Evolutionary conservation across 345 rosid species (phyloP).

Genomic region (Acer saccharum): DNA sequence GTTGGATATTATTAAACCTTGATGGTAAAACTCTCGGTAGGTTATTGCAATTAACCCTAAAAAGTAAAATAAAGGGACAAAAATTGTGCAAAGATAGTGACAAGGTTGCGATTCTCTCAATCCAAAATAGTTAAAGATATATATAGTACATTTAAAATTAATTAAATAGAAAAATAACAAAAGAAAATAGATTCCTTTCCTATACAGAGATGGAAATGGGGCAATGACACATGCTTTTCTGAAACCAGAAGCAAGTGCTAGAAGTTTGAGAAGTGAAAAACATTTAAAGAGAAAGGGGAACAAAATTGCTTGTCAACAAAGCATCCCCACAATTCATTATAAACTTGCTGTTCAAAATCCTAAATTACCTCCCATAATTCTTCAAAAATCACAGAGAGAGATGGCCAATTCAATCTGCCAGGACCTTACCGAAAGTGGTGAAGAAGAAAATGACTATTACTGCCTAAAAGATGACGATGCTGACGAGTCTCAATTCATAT

Average conservation of each 20-base stretch:
- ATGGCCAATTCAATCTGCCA: slow-evolving; percentile 29
- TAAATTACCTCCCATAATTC: background rate
- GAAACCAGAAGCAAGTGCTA: background rate
- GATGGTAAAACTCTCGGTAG: no score
- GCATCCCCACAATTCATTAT: slow-evolving; percentile 12
- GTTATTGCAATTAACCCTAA: no score
- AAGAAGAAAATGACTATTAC: slow-evolving; percentile 13
- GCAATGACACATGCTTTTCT: background rate
- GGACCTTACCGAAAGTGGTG: slow-evolving; percentile 16
- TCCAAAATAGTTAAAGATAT: no score
- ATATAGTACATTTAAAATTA: no score
- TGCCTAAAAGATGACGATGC: slow-evolving; percentile 33
- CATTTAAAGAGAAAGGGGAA: background rate
- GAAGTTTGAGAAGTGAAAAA: background rate
- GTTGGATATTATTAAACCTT: no score
- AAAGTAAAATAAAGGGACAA: no score
- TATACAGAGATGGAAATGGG: no score
- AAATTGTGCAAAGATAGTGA: no score
- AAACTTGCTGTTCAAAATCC: background rate
- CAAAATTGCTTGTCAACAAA: slow-evolving; percentile 20
- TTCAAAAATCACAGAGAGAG: background rate
- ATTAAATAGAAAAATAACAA: no score
- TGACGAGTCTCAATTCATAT: slow-evolving; percentile 39
- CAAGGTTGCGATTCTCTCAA: no score
- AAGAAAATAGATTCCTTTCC: no score